Evolutionary conservation across 345 rosid species (phyloP).

Genomic region (Aethionema arabicum): DNA sequence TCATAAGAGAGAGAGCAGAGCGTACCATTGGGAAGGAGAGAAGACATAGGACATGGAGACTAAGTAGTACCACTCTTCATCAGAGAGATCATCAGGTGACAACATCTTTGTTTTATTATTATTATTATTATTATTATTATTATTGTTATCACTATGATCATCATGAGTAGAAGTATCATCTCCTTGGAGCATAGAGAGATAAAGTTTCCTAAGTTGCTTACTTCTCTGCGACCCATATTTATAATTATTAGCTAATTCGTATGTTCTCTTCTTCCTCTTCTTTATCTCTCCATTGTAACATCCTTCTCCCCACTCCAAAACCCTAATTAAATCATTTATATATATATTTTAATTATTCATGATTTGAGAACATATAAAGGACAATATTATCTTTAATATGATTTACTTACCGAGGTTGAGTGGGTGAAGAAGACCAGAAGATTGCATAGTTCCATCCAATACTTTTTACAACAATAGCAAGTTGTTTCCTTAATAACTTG

Average conservation of each 20-base stretch:
- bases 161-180: conserved; percentile 49
- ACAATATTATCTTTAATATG: conserved; percentile 11
- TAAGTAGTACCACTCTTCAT: conserved; percentile 96
- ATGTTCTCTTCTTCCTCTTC: conserved; percentile 75
- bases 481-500: conserved; percentile 56
- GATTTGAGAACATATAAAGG: conserved; percentile 12
- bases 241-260: conserved; percentile 44
- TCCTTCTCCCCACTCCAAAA: conserved; percentile 84
- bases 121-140: not conserved
- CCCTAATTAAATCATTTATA: conserved; percentile 41
- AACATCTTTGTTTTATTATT: conserved; percentile 31
- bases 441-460: conserved; percentile 93
- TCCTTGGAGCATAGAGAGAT: conserved; percentile 54
- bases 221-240: conserved; percentile 74
- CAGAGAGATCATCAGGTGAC: conserved; percentile 89
- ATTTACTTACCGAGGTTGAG: conserved; percentile 58
- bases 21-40: conserved; percentile 77
- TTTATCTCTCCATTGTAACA: conserved; percentile 92
- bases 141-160: conserved; percentile 22
- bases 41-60: conserved; percentile 96
- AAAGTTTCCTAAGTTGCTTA: conserved; percentile 75
- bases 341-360: conserved; percentile 23
- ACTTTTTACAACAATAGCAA: conserved; percentile 80
- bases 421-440: conserved; percentile 81
- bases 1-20: not conserved